Percentiles rank a stretch among this genome's conserved stretches.
Conservation (phyloP, 2,329 filamentous ascomycete genomes). For the Neophaeococcomyces mojaviensis region DNA sequence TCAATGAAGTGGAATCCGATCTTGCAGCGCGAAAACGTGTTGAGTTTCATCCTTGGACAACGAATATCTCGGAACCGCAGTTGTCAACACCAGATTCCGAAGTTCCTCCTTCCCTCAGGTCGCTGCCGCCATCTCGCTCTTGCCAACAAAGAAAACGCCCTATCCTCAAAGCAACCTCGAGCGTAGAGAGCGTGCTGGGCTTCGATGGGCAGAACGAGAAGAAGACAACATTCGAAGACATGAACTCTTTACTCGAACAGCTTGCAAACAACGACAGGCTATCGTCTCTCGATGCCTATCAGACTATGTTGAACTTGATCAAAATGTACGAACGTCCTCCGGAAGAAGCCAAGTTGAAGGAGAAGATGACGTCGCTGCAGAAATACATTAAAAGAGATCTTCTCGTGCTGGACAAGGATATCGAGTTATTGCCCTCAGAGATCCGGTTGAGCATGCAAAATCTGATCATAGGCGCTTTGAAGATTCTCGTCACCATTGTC, state of each 20-base stretch:
- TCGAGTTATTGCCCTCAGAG: slow-evolving; percentile 48
- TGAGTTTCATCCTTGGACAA: slow-evolving; percentile 52
- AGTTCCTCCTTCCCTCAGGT: slow-evolving; percentile 23
- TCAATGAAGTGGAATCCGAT: slow-evolving; percentile 8
- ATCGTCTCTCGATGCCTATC: slow-evolving; percentile 77
- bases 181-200: slow-evolving; percentile 16
- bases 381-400: slow-evolving; percentile 83
- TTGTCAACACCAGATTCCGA: slow-evolving; percentile 27
- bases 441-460: slow-evolving; percentile 37
- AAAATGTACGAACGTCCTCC: slow-evolving; percentile 77
- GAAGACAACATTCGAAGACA: slow-evolving; percentile 30
- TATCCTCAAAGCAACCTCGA: slow-evolving; percentile 67
- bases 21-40: slow-evolving; percentile 45
- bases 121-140: slow-evolving; percentile 43
- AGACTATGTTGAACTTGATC: slow-evolving; percentile 65
- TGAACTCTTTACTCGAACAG: slow-evolving; percentile 77
- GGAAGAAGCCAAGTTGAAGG: slow-evolving; percentile 61
- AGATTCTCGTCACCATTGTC: slow-evolving; percentile 68
- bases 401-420: slow-evolving; percentile 11
- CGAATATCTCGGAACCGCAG: slow-evolving; percentile 27
- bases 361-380: slow-evolving; percentile 68
- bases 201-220: slow-evolving; percentile 4
- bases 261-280: slow-evolving; percentile 66
- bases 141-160: slow-evolving; percentile 53
- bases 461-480: slow-evolving; percentile 69